These are phyloP conservation scores for Aspergillus nomiae DNA, from an alignment of 2,329 filamentous ascomycete genomes.

Conservation along the genomic window DNA sequence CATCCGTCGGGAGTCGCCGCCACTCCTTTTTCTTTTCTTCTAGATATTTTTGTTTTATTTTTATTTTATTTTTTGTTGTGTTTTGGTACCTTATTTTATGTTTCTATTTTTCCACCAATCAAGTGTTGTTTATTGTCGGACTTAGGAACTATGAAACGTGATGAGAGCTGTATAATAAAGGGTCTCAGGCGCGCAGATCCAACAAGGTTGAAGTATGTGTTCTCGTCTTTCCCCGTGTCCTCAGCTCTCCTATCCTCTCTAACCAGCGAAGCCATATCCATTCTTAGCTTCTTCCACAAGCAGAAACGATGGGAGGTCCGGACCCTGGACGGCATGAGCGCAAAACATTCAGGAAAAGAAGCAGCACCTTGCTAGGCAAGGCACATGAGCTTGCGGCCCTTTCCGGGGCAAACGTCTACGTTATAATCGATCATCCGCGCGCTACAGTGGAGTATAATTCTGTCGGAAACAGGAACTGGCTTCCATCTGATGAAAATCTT, in stretches of 20 bases:
- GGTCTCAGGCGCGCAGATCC: background rate
- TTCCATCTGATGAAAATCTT: constrained; percentile 6
- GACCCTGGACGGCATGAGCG: constrained; percentile 9
- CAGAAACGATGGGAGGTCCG: constrained; percentile 9
- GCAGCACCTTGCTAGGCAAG: constrained; percentile 10
- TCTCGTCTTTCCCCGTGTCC: too few relatives aligned
- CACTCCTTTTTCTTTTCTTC: too few relatives aligned
- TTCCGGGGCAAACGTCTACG: constrained; percentile 6
- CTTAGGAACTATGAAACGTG: too few relatives aligned
- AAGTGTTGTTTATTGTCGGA: too few relatives aligned
- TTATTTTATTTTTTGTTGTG: too few relatives aligned
- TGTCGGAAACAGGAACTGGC: constrained; percentile 6
- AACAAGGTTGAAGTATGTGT: background rate
- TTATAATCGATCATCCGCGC: constrained; percentile 12
- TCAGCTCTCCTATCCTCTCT: background rate
- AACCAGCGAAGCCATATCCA: constrained; percentile 1
- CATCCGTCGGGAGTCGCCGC: too few relatives aligned
- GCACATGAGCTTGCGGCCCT: constrained; percentile 11
- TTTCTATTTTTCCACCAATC: too few relatives aligned
- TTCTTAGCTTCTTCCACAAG: background rate
- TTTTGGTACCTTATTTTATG: too few relatives aligned
- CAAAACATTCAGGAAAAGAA: constrained; percentile 10
- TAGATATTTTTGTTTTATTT: too few relatives aligned
- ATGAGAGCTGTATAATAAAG: background rate
- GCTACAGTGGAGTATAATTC: constrained; percentile 13